Evolutionary conservation across 2,329 filamentous ascomycete species (phyloP).

Genomic region (Mycosphaerelloides madeirae): DNA sequence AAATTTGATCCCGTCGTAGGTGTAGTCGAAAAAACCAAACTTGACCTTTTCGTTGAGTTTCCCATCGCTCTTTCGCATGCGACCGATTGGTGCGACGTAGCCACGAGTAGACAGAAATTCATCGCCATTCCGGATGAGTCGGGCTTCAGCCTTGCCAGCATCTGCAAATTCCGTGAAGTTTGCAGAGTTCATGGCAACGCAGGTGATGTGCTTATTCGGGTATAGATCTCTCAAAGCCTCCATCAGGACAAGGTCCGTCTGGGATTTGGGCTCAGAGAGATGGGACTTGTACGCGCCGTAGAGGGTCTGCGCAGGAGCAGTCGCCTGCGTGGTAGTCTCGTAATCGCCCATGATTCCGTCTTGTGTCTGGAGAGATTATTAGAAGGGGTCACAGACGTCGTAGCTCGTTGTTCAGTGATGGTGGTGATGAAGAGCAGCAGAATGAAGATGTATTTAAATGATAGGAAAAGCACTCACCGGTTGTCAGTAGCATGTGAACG

Average conservation of each 20-base stretch:
- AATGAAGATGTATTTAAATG: background rate
- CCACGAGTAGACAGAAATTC: slow-evolving; percentile 31
- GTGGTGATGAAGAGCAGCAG: background rate
- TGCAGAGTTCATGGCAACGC: slow-evolving; percentile 3
- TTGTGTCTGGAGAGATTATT: background rate
- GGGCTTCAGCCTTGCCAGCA: slow-evolving; percentile 37
- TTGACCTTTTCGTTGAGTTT: slow-evolving; percentile 33
- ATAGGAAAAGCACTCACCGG: no score
- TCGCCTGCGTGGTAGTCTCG: background rate
- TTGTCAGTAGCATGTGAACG: background rate
- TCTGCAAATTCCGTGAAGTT: slow-evolving; percentile 38
- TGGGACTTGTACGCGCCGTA: slow-evolving; percentile 9
- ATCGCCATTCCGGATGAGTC: slow-evolving; percentile 33
- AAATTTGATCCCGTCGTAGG: slow-evolving; percentile 37
- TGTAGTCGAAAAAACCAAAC: slow-evolving; percentile 41
- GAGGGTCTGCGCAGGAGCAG: background rate
- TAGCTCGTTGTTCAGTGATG: no score
- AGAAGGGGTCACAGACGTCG: background rate
- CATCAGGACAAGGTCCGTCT: slow-evolving; percentile 11
- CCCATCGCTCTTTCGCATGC: slow-evolving; percentile 34
- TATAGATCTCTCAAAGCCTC: slow-evolving; percentile 10
- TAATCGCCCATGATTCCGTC: slow-evolving; percentile 5
- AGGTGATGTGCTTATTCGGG: slow-evolving; percentile 13
- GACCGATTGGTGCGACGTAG: slow-evolving; percentile 33
- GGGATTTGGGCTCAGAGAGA: slow-evolving; percentile 3